These are phyloP conservation scores for Umbelopsis sp. DNA, from an alignment of 371 early-diverging fungal species.

Conservation along the genomic window DNA sequence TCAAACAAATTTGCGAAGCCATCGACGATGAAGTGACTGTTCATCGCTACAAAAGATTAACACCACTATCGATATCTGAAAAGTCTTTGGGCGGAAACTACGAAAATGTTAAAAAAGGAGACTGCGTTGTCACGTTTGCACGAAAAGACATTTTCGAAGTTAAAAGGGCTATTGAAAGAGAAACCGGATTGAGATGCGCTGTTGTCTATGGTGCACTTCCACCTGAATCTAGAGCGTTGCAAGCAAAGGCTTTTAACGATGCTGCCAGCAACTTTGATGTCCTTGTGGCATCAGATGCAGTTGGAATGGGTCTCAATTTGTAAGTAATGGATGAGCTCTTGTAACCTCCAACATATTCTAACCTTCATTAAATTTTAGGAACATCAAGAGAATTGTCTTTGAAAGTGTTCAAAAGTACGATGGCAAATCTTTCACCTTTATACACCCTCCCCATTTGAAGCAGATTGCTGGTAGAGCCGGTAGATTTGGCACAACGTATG, in stretches of 20 bases:
- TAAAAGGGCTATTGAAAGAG: constrained; percentile 77
- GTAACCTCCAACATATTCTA: neutral
- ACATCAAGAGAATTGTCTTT: constrained; percentile 89
- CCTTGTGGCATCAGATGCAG: constrained; percentile 93
- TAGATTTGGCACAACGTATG: constrained; percentile 74
- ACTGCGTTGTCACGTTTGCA: constrained; percentile 90
- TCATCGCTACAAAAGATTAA: constrained; percentile 79
- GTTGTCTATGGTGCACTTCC: constrained; percentile 94
- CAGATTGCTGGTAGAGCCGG: constrained; percentile 98
- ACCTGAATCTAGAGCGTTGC: constrained; percentile 89
- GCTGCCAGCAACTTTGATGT: constrained; percentile 80
- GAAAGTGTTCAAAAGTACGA: constrained; percentile 78
- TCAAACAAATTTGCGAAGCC: constrained; percentile 71
- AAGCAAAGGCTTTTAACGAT: constrained; percentile 92
- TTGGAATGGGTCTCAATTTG: constrained; percentile 97
- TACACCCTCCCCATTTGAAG: constrained; percentile 81
- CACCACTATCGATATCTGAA: constrained; percentile 61
- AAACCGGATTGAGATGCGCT: constrained; percentile 79
- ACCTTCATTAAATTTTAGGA: constrained; percentile 41
- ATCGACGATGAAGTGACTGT: constrained; percentile 84
- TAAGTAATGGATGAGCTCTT: constrained; percentile 32
- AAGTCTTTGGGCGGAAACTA: constrained; percentile 61
- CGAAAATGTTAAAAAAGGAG: constrained; percentile 72
- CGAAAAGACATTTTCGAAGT: constrained; percentile 77
- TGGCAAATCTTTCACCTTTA: constrained; percentile 51